Base-by-base conservation (phyloP, 148 eudicot genomes). In the Heliosperma pusillum region DNA sequence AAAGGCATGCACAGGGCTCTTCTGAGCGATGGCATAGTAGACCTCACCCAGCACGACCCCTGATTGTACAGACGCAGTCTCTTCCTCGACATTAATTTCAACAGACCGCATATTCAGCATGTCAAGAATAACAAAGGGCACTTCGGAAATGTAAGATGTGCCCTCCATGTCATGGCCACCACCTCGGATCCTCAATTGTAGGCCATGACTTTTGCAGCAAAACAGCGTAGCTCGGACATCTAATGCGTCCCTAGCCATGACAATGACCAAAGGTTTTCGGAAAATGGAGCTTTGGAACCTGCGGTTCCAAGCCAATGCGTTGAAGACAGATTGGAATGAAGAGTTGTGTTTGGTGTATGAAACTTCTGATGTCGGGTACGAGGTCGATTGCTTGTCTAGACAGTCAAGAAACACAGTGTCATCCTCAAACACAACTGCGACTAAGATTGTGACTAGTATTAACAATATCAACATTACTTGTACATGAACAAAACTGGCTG, bases 81-180 rank as follows among this genome's bases (percentile, higher is more conserved):
- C 70, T 1, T 27, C 36, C 40, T 70, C 52, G 6, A 77, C 17
- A 12, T 70, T 67, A 13, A 77, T 19, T 6, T 71, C 22, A 40
- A 77, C 19, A 44, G 58, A 52, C 25, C 75, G 21, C 52, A 77
- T 65, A 5, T 61, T 70, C 47, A 70, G 62, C 80, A 77, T 77
- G 69, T 77, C 80, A 1, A 77, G 75, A 33, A 77, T 21, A 25
- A 71, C 70, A 29, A 77, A 77, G 9, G 80, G 80, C 69, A 16
- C 62, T 0, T 27, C 50, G 1, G 80, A 36, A 4, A 50, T n/a
- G 30, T 77, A 77, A 1, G 75, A 77, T 12, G 64, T 2, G 42
- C 75, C 80, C 30, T 77, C 80, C 68, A 69, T 42, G 62, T 77
- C 80, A 3, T 77, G 80, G 7, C 80, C 80, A 25, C 75, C 80